phyloP scores from a whole-genome alignment of 352 stramenopile species.

The Globisporangium camurandrum region DNA sequence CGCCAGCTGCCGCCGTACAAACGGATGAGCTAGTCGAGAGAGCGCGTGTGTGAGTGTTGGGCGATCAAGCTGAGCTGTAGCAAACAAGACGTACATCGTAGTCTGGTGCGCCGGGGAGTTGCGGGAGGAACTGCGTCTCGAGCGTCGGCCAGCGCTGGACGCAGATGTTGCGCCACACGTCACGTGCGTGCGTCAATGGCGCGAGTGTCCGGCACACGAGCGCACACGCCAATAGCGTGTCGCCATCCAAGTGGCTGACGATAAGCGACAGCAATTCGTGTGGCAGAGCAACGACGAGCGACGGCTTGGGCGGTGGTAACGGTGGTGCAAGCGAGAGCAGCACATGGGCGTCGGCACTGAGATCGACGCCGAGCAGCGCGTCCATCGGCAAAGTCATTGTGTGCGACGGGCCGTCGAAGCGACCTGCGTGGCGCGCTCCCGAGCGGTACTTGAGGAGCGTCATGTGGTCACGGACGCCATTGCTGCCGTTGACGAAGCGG shows the following conservation, averaged over 20 bases:
- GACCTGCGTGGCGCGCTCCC: conserved; percentile 1
- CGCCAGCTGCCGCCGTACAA: conserved; percentile 71
- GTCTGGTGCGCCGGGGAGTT: conserved; percentile 61
- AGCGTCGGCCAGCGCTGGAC: conserved; percentile 50
- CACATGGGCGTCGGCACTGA: neutral
- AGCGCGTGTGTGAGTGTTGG: neutral
- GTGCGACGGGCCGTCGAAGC: neutral
- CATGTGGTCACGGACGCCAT: conserved; percentile 13
- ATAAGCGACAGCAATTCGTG: conserved; percentile 43
- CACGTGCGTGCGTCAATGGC: conserved; percentile 37
- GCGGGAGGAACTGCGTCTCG: conserved; percentile 42
- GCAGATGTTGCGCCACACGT: conserved; percentile 68
- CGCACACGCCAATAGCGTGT: conserved; percentile 41
- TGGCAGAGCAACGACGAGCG: conserved; percentile 35
- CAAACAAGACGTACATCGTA: conserved; percentile 67
- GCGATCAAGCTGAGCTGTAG: neutral
- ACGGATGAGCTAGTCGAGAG: conserved; percentile 41
- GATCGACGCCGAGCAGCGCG: conserved; percentile 10
- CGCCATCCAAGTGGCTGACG: conserved; percentile 42
- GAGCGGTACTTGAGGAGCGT: conserved; percentile 26
- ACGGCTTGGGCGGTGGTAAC: conserved; percentile 4
- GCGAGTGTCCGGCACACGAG: conserved; percentile 36
- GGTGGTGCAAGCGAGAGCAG: neutral
- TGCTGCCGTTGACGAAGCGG: conserved; percentile 8
- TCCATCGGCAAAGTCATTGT: conserved; percentile 11